Percentiles rank a stretch among this genome's conserved stretches.
These are phyloP conservation scores for Dipodascus geniculatus DNA, from an alignment of 805 yeast genomes.

Conservation along the genomic window DNA sequence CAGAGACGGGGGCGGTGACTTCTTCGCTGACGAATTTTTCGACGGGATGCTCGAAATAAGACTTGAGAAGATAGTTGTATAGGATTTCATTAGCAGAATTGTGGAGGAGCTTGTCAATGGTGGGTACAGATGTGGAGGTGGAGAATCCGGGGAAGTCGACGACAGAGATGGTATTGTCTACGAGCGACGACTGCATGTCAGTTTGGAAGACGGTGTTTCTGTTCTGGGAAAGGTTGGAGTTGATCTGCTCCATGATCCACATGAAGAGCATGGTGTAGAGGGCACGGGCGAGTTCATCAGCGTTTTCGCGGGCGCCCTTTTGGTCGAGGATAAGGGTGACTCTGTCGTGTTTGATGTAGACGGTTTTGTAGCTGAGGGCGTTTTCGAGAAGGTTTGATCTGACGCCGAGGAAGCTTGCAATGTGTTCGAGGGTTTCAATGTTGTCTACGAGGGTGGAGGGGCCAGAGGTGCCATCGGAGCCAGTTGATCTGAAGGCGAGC, in stretches of 20 bases:
- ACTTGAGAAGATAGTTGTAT: slow-evolving; percentile 27
- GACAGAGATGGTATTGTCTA: slow-evolving; percentile 26
- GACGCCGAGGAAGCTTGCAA: slow-evolving; percentile 30
- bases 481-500: slow-evolving; percentile 24
- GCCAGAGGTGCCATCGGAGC: slow-evolving; percentile 24
- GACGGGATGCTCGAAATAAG: slow-evolving; percentile 28
- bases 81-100: slow-evolving; percentile 32
- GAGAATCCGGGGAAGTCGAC: slow-evolving; percentile 33
- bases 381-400: slow-evolving; percentile 27
- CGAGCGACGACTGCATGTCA: slow-evolving; percentile 13
- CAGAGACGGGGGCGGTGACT: slow-evolving; percentile 39
- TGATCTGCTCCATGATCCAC: slow-evolving; percentile 29
- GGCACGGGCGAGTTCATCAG: slow-evolving; percentile 32
- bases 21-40: slow-evolving; percentile 30
- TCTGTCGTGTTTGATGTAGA: slow-evolving; percentile 26
- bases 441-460: slow-evolving; percentile 28
- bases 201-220: not conserved
- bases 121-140: slow-evolving; percentile 22
- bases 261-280: slow-evolving; percentile 28
- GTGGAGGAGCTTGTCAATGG: slow-evolving; percentile 29
- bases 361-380: slow-evolving; percentile 29
- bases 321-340: slow-evolving; percentile 31
- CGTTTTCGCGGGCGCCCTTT: slow-evolving; percentile 30
- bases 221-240: slow-evolving; percentile 23
- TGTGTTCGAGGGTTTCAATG: slow-evolving; percentile 23